These are phyloP conservation scores for Aspergillus homomorphus DNA, from an alignment of 495 filamentous ascomycete genomes.

Conservation along the genomic window DNA sequence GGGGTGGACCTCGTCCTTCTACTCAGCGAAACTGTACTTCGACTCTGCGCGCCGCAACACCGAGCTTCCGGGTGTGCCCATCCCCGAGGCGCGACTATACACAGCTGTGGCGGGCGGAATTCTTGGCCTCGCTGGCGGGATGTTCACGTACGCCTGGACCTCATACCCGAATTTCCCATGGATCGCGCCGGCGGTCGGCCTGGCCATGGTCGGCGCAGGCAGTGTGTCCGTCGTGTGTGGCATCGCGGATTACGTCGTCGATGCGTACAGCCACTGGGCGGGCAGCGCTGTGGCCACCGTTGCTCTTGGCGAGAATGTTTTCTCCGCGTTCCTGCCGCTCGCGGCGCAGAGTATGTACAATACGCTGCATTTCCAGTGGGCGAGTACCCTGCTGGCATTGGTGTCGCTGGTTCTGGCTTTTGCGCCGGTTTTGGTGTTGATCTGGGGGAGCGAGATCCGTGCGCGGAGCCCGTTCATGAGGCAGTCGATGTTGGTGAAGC, in stretches of 20 bases:
- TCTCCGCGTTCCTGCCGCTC: constrained; percentile 27
- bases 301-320: constrained; percentile 25
- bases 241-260: constrained; percentile 25
- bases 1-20: constrained; percentile 25
- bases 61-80: constrained; percentile 30
- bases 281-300: constrained; percentile 25
- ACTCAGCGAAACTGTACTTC: constrained; percentile 29
- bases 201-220: constrained; percentile 34
- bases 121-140: constrained; percentile 33
- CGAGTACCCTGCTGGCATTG: constrained; percentile 33
- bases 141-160: constrained; percentile 42
- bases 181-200: constrained; percentile 38
- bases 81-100: constrained; percentile 37
- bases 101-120: constrained; percentile 29
- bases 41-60: constrained; percentile 29
- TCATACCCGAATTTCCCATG: constrained; percentile 32
- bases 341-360: constrained; percentile 34
- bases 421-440: constrained; percentile 3
- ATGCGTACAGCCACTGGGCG: constrained; percentile 28
- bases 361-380: constrained; percentile 35
- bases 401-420: constrained; percentile 2
- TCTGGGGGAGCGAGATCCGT: constrained; percentile 6
- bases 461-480: constrained; percentile 12
- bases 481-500: constrained; percentile 1
- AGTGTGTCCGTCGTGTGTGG: constrained; percentile 20